These are phyloP conservation scores for Ceratocystis harringtonii DNA, from an alignment of 2,329 filamentous ascomycete species.

Conservation along the genomic window DNA sequence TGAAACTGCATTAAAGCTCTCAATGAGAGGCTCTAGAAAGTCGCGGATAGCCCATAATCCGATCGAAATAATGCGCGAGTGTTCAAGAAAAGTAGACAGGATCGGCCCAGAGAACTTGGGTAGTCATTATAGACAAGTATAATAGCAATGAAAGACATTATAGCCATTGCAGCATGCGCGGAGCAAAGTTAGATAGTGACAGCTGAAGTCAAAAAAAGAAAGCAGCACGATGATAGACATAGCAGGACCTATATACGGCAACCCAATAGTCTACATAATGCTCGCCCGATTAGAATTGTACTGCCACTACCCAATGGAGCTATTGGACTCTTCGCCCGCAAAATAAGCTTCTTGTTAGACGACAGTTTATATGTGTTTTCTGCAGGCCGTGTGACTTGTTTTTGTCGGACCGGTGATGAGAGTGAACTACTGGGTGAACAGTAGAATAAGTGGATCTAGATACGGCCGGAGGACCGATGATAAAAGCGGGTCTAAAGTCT, in stretches of 20 bases:
- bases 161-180: background rate
- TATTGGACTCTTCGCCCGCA: too few relatives aligned
- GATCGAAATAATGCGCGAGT: conserved; percentile 57
- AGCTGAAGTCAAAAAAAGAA: background rate
- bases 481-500: background rate
- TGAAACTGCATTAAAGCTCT: conserved; percentile 22
- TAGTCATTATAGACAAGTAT: conserved; percentile 49
- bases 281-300: too few relatives aligned
- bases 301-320: too few relatives aligned
- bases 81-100: conserved; percentile 56
- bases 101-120: conserved; percentile 57
- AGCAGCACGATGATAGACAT: background rate
- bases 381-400: background rate
- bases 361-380: background rate
- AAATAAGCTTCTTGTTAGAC: too few relatives aligned
- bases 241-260: too few relatives aligned
- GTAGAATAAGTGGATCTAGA: background rate
- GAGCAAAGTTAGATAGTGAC: background rate
- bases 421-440: background rate
- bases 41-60: conserved; percentile 56
- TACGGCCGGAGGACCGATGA: background rate
- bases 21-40: conserved; percentile 47
- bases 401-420: background rate
- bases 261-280: too few relatives aligned
- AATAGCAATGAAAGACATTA: conserved; percentile 1